Conservation (phyloP, 768 basidiomycete species). For the Leccinum aurantiacum region DNA sequence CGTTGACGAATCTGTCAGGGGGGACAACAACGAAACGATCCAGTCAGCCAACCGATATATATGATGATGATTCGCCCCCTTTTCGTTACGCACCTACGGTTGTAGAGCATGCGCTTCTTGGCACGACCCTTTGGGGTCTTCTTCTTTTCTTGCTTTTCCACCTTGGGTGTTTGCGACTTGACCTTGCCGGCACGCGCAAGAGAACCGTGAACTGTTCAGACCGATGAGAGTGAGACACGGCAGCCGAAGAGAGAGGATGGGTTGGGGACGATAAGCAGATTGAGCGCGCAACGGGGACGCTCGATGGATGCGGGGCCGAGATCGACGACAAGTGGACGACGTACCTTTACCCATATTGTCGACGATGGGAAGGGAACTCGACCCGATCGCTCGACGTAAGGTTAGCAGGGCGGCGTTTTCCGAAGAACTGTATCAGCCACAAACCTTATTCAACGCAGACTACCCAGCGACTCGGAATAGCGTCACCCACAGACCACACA, state of each 20-base stretch:
- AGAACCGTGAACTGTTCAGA: slow-evolving; percentile 85
- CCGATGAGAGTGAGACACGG: neutral
- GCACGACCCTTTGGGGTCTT: slow-evolving; percentile 97
- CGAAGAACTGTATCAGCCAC: neutral
- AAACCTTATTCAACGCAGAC: neutral
- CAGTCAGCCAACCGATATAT: neutral
- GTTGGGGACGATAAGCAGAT: neutral
- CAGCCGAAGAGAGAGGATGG: too few species aligned
- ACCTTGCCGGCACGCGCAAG: slow-evolving; percentile 99
- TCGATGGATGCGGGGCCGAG: neutral
- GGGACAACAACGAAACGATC: neutral
- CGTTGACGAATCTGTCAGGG: slow-evolving; percentile 79
- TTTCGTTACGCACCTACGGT: slow-evolving; percentile 68
- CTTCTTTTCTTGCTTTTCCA: slow-evolving; percentile 99
- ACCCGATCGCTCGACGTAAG: neutral
- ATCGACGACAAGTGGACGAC: slow-evolving; percentile 5
- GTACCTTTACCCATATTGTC: slow-evolving; percentile 76
- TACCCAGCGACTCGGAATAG: too few species aligned
- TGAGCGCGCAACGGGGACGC: neutral
- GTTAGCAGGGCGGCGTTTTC: neutral
- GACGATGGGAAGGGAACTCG: slow-evolving; percentile 24
- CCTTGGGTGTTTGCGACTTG: slow-evolving; percentile 74
- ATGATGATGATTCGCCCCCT: neutral
- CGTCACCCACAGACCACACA: too few species aligned
- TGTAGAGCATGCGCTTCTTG: slow-evolving; percentile 94